Base-by-base conservation (phyloP, 1,139 yeast species). In the Diutina rugosa region DNA sequence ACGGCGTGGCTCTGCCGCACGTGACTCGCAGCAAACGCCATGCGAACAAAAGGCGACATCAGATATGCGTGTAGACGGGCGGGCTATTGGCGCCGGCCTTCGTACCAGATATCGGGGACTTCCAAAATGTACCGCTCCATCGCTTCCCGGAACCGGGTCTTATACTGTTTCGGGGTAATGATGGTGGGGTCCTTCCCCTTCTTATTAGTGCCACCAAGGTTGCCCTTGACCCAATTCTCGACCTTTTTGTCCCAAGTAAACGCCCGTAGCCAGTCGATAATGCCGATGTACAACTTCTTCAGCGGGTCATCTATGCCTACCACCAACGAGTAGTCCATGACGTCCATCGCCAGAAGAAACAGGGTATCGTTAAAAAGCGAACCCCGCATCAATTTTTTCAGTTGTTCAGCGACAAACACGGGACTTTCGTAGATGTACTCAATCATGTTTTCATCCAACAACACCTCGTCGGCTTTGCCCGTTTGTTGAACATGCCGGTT, bases 171-270 rank as follows among this genome's bases (percentile, higher is more conserved):
- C 0, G 99, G 99, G 0, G 99, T 91, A 8, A 95, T 91, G 55
- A 95, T 96, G 0, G 99, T 95, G 0, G 99, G 99, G 62, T 90
- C 97, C 64, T 88, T 90, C 1, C 91, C 90, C 56, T 90, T 89
- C 56, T 88, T 89, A 4, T 49, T 49, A n/a, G 53, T 49, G 46
- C 71, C 72, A 55, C 90, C 96, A 52, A 95, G 73, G 57, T 71
- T 75, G 59, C 96, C 99, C 67, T 95, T 95, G 49, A 95, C 99
- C 99, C 99, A 95, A 67, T 96, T 90, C 67, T 95, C 99, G 29
- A 95, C 82, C 69, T 91, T 93, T 69, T 95, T 95, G 66, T 95
- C 99, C 99, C 99, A 95, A 0, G 99, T 95, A 64, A 91, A 95
- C 0, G 99, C 90, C 57, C 99, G 73, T 56, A 95, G 84, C 76